Evolutionary conservation across 208 protist genomes (phyloP), one percentile per base, ranked within the genome.

Genomic region (Leishmania mexicana): DNA sequence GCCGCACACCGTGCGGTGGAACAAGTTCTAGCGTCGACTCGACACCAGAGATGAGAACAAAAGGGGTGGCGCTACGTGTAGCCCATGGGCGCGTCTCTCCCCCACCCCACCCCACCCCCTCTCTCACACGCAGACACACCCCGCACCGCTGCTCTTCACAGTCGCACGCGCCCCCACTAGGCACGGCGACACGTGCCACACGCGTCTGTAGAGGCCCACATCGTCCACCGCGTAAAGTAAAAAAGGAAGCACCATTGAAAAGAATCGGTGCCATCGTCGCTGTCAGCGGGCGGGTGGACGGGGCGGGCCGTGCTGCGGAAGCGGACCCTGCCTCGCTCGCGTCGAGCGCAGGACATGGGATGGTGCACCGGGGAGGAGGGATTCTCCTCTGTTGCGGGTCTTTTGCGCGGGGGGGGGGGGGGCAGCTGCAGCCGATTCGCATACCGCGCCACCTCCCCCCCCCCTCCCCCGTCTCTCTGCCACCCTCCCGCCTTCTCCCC

Each of bases 1-100:
- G 8, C 15, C 58, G 13, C 88, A 95, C 68, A 49, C 92, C 1
- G 85, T 97, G 42, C 92, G 92, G 38, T 97, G 91, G 91, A 85
- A 87, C 42, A 89, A 82, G 45, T 93, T 88, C 60, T 94, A 79
- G 78, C 49, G 19, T 38, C 21, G 31, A 13, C 24, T 54, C 8
- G 11, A 21, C 70, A 74, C 10, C 45, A 28, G 24, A 24, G 24
- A 31, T 13, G 57, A 31, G 57, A 10, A 3, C 6, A 3, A 7
- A 74, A 74, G 38, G 42, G 45, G 47, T 19, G 4, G 17, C 62
- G 31, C 62, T 6, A 68, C 19, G 19, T 47, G 67, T 6, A 10
- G 40, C 31, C 40, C 8, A 49, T 15, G 67, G 11, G 8, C 7
- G 11, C 42, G 11, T 76, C 19, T 28, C n/a, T 11, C 49, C 28